phyloP scores from a whole-genome alignment of 768 basidiomycete genomes.

The Leccinellum luteum region DNA sequence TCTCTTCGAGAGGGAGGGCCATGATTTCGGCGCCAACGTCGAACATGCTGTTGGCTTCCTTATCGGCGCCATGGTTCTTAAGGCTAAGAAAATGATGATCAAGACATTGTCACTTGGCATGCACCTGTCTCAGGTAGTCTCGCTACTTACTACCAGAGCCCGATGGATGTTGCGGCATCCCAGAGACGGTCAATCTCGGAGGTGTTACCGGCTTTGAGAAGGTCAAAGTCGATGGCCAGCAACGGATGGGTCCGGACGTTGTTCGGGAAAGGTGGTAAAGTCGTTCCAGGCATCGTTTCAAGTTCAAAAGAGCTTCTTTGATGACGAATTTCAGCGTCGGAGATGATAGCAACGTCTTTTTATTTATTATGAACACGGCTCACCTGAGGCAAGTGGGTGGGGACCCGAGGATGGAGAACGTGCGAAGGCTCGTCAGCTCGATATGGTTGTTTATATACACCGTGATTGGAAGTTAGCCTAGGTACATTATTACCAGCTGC shows the following conservation, averaged over 20 bases:
- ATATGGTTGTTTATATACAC: neutral
- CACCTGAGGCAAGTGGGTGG: neutral
- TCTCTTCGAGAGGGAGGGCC: slow-evolving; percentile 40
- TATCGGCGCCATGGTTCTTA: slow-evolving; percentile 42
- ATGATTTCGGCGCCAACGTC: slow-evolving; percentile 42
- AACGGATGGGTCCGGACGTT: slow-evolving; percentile 44
- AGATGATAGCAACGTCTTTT: neutral
- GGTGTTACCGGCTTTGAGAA: slow-evolving; percentile 34
- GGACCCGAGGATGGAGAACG: neutral
- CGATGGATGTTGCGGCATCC: slow-evolving; percentile 45
- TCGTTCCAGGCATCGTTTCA: slow-evolving; percentile 31
- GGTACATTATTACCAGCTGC: neutral
- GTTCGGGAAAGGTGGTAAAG: slow-evolving; percentile 42
- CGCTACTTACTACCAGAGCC: slow-evolving; percentile 52
- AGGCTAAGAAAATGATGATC: slow-evolving; percentile 27
- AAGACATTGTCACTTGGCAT: neutral
- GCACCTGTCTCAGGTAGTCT: neutral
- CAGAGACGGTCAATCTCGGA: slow-evolving; percentile 43
- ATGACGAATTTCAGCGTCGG: neutral
- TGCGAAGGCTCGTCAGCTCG: neutral
- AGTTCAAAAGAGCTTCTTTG: neutral
- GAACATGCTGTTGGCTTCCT: slow-evolving; percentile 39
- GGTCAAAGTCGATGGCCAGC: slow-evolving; percentile 43
- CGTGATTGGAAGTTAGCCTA: neutral
- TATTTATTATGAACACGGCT: neutral